Base-by-base conservation (phyloP, 805 yeast species). In the Yarrowia sp. region DNA sequence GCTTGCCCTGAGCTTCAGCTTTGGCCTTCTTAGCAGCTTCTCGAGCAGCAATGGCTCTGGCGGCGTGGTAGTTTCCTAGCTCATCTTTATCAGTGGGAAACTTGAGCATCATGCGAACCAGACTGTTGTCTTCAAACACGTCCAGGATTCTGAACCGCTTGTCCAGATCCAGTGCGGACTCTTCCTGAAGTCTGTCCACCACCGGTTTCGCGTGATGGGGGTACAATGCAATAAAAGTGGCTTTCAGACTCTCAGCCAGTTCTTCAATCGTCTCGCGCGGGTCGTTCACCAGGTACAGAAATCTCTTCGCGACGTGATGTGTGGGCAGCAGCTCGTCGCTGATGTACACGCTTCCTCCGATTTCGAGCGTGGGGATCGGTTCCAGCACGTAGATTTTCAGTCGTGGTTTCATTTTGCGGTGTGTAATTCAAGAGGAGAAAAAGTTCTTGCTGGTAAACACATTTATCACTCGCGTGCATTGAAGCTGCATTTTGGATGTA, bases 291-390 rank as follows among this genome's bases (percentile, higher is more conserved):
- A 52, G 33, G 43, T 52, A 52, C 33, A 52, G 19, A 20, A 52
- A 52, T 4, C 19, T 7, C 43, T 52, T 52, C 3, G 58, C 42
- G 2, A 52, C 24, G 33, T 52, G 58, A 3, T 36, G 43, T 13
- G 58, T 17, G 43, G 43, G 42, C 9, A 8, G 8, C 0, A 14
- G 43, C 2, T 6, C 14, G 33, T 52, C 58, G 33, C 43, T 38
- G 3, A 14, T 17, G 58, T 6, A 52, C 14, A 17, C 43, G 9
- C 19, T 19, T 5, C 56, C 43, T 12, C 58, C 58, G 6, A 52
- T 20, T 15, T 52, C 58, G 34, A 52, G 58, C 9, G 58, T 52
- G 7, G 58, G 58, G 9, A 52, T 52, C 14, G 58, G 58, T 9
- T 52, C 58, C 43, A 52, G 43, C 33, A 52, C 58, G 58, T 19